These are phyloP conservation scores for Solanum ossicruentum DNA, from an alignment of 257 asterid species.

Conservation along the genomic window DNA sequence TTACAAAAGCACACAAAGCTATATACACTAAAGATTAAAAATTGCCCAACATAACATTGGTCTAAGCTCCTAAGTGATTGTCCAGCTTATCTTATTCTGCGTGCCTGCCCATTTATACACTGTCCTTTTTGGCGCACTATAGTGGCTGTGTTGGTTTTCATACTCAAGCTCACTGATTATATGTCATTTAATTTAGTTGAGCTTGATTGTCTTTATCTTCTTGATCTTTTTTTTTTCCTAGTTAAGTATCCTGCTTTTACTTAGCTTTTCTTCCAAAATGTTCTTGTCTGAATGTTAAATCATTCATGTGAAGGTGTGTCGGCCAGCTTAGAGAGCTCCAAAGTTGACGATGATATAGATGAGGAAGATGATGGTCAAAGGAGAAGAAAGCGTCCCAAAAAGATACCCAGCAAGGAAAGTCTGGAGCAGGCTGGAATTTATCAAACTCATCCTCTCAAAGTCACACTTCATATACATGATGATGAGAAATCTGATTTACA, in stretches of 20 bases:
- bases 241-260: neutral
- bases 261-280: neutral
- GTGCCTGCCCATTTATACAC: neutral
- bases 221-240: neutral
- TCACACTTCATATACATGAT: slow-evolving; percentile 57
- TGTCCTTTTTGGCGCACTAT: neutral
- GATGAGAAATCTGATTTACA: slow-evolving; percentile 40
- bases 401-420: slow-evolving; percentile 69
- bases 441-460: slow-evolving; percentile 86
- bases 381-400: slow-evolving; percentile 88
- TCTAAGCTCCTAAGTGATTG: neutral
- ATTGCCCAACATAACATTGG: too few relatives aligned
- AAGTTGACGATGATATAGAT: slow-evolving; percentile 70
- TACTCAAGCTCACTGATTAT: neutral
- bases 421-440: slow-evolving; percentile 79
- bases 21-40: too few relatives aligned
- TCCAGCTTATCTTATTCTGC: neutral
- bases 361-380: slow-evolving; percentile 94
- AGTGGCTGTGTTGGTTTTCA: neutral
- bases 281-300: neutral
- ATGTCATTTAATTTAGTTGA: neutral
- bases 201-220: neutral
- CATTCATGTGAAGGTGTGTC: slow-evolving; percentile 6
- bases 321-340: slow-evolving; percentile 51
- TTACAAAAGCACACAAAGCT: neutral